Conservation (phyloP, 2,329 filamentous ascomycete species). For the Capronia coronata region DNA sequence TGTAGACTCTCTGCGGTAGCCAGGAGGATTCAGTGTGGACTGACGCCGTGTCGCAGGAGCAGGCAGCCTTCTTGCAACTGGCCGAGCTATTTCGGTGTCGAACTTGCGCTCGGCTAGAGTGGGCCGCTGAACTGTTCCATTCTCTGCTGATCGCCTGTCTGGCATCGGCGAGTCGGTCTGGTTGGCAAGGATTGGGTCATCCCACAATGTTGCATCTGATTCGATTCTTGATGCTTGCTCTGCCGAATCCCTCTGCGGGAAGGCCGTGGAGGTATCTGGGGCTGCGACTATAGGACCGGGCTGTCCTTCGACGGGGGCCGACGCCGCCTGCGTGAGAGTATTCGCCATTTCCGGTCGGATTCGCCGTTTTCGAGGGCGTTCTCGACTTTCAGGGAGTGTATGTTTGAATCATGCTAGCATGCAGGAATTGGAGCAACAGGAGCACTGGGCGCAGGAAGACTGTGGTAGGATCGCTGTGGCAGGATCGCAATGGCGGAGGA, state of each 20-base stretch:
- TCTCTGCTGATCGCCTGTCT: neutral
- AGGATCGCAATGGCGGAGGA: too few species aligned
- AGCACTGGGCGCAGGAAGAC: too few species aligned
- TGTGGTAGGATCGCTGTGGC: too few species aligned
- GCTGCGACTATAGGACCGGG: slow-evolving; percentile 8
- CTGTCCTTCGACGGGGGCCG: slow-evolving; percentile 12
- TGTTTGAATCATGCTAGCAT: neutral
- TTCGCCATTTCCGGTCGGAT: slow-evolving; percentile 13
- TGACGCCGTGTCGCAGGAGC: slow-evolving; percentile 7
- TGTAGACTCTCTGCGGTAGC: neutral
- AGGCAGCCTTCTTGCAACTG: slow-evolving; percentile 4
- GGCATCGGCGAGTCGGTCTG: neutral
- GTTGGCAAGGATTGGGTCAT: neutral
- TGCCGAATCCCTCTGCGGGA: neutral
- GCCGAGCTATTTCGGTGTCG: slow-evolving; percentile 16
- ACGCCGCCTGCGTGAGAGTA: slow-evolving; percentile 10
- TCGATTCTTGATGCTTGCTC: neutral
- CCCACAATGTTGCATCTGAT: slow-evolving; percentile 4
- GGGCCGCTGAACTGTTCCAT: slow-evolving; percentile 6
- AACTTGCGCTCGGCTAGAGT: slow-evolving; percentile 12
- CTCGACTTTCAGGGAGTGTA: neutral
- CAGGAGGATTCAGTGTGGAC: slow-evolving; percentile 3
- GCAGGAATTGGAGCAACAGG: too few species aligned
- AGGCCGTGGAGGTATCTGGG: slow-evolving; percentile 14
- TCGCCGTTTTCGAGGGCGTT: neutral